Evolutionary conservation across 2,329 filamentous ascomycete genomes (phyloP), one percentile per base, ranked within the genome.

Genomic region (Penicillium sp.): DNA sequence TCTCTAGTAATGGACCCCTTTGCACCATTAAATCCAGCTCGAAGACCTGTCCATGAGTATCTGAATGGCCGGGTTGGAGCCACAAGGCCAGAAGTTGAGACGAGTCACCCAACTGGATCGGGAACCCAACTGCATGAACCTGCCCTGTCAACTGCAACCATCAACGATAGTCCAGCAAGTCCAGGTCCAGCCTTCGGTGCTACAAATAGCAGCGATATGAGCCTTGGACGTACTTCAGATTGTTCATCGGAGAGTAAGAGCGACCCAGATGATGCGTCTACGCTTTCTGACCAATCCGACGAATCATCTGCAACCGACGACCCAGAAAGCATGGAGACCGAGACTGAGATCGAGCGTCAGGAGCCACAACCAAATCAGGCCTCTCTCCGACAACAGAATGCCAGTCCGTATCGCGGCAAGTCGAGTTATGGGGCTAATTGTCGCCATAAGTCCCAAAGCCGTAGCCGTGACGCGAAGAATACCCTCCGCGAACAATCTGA

Each of bases 261-360:
- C 38, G 56, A 63, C 25, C 67, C 61, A n/a, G 67, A 71, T 29
- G 67, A 69, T 18, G 66, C 68, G 18, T 68, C 67, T 1, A 54
- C 60, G 37, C 50, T 66, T 8, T 67, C 66, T 38, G 70, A 70
- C 21, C 37, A 55, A 9, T 66, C 65, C 4, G 58, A 65, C 6
- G 55, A 63, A 8, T 68, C 60, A 37, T 70, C 68, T 7, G 61
- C 60, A 2, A 69, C 65, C 7, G 70, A 71, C 12, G 62, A 64
- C 29, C 63, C 62, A 10, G 62, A 63, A 15, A 56, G 56, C 32
- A 66, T 68, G 37, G 55, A 60, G 18, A 54, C 58, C 12, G 59
- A 65, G 27, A 50, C 27, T 7, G 58, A 65, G 46, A 31, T 10
- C 15, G 59, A 65, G n/a, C 55, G 55, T 29, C 21, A 53, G 21